These are phyloP conservation scores for Petasospora rhodanensis DNA, from an alignment of 1,139 yeast genomes.

Conservation along the genomic window DNA sequence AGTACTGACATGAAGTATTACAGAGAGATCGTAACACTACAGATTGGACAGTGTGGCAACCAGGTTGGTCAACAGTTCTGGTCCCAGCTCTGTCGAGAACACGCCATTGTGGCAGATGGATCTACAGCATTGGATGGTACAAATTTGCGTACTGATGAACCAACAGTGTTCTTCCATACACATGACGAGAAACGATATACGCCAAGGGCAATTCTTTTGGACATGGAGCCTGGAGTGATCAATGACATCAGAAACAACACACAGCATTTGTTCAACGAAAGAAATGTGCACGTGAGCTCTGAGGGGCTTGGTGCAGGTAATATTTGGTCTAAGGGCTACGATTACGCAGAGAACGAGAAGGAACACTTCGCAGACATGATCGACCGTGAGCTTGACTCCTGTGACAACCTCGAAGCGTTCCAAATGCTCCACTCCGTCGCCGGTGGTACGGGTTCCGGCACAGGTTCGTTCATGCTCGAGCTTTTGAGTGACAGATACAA, in stretches of 20 bases:
- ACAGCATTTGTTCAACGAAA: conserved; percentile 74
- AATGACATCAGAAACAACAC: conserved; percentile 52
- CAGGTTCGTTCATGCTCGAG: conserved; percentile 81
- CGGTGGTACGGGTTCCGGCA: conserved; percentile 97
- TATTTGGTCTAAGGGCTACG: conserved; percentile 91
- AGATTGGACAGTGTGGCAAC: conserved; percentile 86
- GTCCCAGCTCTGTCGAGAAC: conserved; percentile 85
- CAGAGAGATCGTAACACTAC: conserved; percentile 10
- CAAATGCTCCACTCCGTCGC: conserved; percentile 95
- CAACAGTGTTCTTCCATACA: conserved; percentile 78
- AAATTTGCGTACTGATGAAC: conserved; percentile 57
- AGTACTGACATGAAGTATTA: conserved; percentile 1
- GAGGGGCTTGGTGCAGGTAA: conserved; percentile 93
- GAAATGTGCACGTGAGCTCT: conserved; percentile 73
- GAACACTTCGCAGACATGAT: conserved; percentile 78
- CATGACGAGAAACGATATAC: conserved; percentile 76
- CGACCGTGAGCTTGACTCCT: conserved; percentile 86
- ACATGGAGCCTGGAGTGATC: conserved; percentile 88
- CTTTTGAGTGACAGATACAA: conserved; percentile 74
- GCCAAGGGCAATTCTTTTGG: conserved; percentile 82
- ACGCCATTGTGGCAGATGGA: conserved; percentile 81
- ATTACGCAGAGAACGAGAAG: conserved; percentile 62
- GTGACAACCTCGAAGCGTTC: conserved; percentile 87
- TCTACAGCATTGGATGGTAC: conserved; percentile 31
- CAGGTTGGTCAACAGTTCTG: conserved; percentile 93